Evolutionary conservation across 164 flowering plant species (phyloP).

Genomic region (Annona cherimola): DNA sequence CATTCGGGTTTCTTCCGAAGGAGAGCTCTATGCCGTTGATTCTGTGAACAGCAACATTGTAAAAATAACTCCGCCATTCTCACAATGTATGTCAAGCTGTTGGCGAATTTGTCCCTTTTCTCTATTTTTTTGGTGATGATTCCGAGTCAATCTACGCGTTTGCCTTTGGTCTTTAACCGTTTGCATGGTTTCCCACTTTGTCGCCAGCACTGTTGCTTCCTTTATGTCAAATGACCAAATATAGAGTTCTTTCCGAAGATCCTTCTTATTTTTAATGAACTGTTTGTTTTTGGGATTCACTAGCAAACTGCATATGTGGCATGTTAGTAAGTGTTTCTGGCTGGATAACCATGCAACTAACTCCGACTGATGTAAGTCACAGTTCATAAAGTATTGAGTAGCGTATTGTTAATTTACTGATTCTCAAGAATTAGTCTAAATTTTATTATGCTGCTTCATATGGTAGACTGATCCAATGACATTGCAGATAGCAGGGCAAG

Average conservation of each 20-base stretch:
- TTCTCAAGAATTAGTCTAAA: background rate
- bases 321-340: background rate
- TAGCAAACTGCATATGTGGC: background rate
- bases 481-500: slow-evolving; percentile 92
- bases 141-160: background rate
- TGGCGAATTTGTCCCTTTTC: background rate
- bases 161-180: background rate
- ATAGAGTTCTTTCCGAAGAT: background rate
- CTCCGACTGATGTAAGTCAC: background rate
- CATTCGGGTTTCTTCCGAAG: slow-evolving; percentile 77
- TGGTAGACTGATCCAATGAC: background rate
- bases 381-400: background rate
- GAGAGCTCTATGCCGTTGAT: slow-evolving; percentile 92
- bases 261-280: no score
- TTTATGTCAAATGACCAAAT: background rate
- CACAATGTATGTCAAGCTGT: slow-evolving; percentile 59
- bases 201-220: background rate
- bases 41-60: slow-evolving; percentile 80
- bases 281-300: no score
- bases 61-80: slow-evolving; percentile 80
- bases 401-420: background rate
- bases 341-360: background rate
- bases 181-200: background rate
- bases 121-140: background rate
- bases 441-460: slow-evolving; percentile 4